Conservation (phyloP, 2,329 filamentous ascomycete species). For the Hypomyces perniciosus region DNA sequence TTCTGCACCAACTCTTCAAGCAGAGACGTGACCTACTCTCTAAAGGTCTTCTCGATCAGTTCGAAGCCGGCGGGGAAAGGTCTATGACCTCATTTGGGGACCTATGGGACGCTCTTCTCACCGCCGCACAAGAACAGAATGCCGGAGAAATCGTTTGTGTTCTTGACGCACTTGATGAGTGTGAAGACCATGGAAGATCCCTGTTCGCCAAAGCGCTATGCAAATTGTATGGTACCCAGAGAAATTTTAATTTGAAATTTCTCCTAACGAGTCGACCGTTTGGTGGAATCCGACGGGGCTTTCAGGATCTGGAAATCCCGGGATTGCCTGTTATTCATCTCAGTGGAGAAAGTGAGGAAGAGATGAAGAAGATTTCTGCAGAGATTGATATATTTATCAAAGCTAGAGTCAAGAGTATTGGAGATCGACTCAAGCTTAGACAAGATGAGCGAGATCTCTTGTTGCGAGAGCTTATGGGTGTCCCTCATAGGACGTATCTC, state of each 20-base stretch:
- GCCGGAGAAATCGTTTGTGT: slow-evolving; percentile 27
- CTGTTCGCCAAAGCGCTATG: slow-evolving; percentile 21
- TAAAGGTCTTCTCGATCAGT: slow-evolving; percentile 15
- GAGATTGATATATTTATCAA: slow-evolving; percentile 20
- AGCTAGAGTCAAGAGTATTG: slow-evolving; percentile 8
- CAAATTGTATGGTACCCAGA: slow-evolving; percentile 18
- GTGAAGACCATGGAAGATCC: slow-evolving; percentile 17
- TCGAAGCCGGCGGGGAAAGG: slow-evolving; percentile 15
- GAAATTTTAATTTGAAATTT: slow-evolving; percentile 27
- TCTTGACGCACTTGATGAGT: slow-evolving; percentile 38
- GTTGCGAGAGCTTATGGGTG: slow-evolving; percentile 3
- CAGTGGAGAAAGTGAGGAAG: slow-evolving; percentile 13
- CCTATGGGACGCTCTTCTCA: slow-evolving; percentile 28
- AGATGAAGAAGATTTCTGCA: slow-evolving; percentile 12
- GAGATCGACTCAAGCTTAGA: neutral
- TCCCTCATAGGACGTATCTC: slow-evolving; percentile 21
- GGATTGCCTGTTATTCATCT: slow-evolving; percentile 16
- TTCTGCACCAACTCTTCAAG: slow-evolving; percentile 34
- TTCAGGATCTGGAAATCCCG: slow-evolving; percentile 10
- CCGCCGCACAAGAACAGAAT: slow-evolving; percentile 7
- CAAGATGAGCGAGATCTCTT: slow-evolving; percentile 12
- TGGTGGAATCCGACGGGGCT: slow-evolving; percentile 17
- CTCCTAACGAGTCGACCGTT: slow-evolving; percentile 29
- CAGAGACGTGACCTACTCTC: slow-evolving; percentile 20
- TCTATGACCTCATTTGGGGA: slow-evolving; percentile 19